Base-by-base conservation (phyloP, 2,329 filamentous ascomycete genomes). In the Bipolaris sorokiniana region DNA sequence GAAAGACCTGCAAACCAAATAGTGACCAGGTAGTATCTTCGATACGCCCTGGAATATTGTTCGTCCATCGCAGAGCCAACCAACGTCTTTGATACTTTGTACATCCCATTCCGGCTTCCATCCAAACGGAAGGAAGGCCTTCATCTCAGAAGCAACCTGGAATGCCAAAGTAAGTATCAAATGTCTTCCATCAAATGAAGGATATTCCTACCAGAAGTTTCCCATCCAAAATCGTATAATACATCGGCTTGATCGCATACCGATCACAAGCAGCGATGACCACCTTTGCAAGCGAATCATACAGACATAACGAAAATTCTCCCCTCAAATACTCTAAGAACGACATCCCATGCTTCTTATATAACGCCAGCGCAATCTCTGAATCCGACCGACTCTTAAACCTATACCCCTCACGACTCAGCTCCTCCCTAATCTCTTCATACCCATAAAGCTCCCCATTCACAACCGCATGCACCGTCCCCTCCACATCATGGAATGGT, bases 361-460 rank as follows among this genome's bases (percentile, higher is more conserved):
- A 86, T 1, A 86, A 74, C 0, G 82, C 83, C 36, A 85, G 64
- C 7, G 84, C 78, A 7, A 86, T 76, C 63, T 86, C 84, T 33
- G 79, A 81, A 62, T 86, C 83, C 41, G 78, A 80, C 26, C 72
- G 65, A 33, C 81, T 76, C 33, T 71, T 69, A 72, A 86, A 86
- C 1, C 64, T 46, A 67, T 83, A 83, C 4, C 64, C 65, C 16
- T 61, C 55, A 9, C 68, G 64, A 47, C 73, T 73, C 1, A 76
- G 56, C n/a, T 64, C 54, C 10, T 76, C 64, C 6, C 82, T 77
- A 11, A 83, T 75, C 10, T 70, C 63, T 47, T 84, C 81, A 55
- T 81, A 76, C 63, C 83, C 82, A 66, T 87, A 87, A n/a, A 87
- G 76, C 67, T 86, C 84, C 26, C 85, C 84, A 56, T 85, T 86